phyloP scores from a whole-genome alignment of 306 rosid species.

The Pyrus bretschneideri region DNA sequence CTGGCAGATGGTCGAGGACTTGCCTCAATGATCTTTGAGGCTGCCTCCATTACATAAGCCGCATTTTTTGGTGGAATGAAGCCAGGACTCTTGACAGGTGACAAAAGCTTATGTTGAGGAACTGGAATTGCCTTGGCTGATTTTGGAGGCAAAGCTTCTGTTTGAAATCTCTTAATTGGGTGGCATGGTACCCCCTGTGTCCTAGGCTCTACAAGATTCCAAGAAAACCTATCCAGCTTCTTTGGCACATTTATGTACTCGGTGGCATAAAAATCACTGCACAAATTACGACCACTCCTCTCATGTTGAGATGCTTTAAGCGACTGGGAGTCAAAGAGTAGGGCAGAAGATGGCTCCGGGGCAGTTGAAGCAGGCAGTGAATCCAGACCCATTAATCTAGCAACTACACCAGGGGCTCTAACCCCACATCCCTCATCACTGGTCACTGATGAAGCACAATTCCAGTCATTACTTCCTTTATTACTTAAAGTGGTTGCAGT shows the following conservation, averaged over 20 bases:
- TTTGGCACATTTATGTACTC: constrained; percentile 39
- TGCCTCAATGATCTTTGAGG: constrained; percentile 77
- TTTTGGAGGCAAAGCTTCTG: constrained; percentile 82
- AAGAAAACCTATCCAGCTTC: constrained; percentile 44
- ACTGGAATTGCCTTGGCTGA: constrained; percentile 82
- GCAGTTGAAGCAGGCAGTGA: constrained; percentile 50
- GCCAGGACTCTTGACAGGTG: constrained; percentile 76
- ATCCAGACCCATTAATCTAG: constrained; percentile 93
- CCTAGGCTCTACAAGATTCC: constrained; percentile 43
- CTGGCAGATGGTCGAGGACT: constrained; percentile 55
- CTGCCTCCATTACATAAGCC: constrained; percentile 75
- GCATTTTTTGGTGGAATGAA: constrained; percentile 46
- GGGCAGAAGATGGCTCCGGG: constrained; percentile 39
- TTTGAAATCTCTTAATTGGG: constrained; percentile 67
- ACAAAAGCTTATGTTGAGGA: constrained; percentile 74
- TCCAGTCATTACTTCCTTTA: constrained; percentile 42
- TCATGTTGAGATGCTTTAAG: constrained; percentile 38
- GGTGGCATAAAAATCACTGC: constrained; percentile 28
- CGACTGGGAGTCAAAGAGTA: constrained; percentile 32
- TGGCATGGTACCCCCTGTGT: constrained; percentile 35
- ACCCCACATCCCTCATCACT: constrained; percentile 66
- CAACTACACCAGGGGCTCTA: constrained; percentile 77
- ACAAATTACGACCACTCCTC: constrained; percentile 22
- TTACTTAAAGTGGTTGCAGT: constrained; percentile 54
- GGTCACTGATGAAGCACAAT: constrained; percentile 35